Percentiles rank a stretch among this genome's conserved stretches.
These are phyloP conservation scores for Fusarium buxicola DNA, from an alignment of 2,329 filamentous ascomycete species.

Conservation along the genomic window DNA sequence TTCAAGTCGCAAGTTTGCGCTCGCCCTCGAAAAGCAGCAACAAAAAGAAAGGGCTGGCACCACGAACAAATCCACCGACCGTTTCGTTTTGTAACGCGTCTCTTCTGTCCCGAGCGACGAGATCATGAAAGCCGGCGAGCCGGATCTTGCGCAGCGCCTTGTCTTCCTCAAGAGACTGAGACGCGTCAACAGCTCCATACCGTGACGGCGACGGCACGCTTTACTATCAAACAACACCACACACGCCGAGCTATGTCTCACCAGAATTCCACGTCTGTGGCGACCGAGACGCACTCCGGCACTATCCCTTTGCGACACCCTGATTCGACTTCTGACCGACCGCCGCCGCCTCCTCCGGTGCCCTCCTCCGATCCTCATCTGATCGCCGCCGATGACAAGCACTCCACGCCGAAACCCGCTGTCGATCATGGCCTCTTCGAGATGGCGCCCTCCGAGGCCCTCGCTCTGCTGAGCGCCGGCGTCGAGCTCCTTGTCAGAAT, in stretches of 20 bases:
- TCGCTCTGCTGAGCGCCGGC: conserved; percentile 81
- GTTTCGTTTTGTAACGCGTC: conserved; percentile 5
- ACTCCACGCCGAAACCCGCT: conserved; percentile 41
- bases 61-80: conserved; percentile 24
- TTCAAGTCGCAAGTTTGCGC: conserved; percentile 41
- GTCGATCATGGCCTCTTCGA: conserved; percentile 75
- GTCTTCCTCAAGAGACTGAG: conserved; percentile 40
- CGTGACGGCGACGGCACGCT: conserved; percentile 32
- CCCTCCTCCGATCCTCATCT: conserved; percentile 54
- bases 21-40: conserved; percentile 35
- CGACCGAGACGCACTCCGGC: conserved; percentile 37
- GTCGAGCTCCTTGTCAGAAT: conserved; percentile 77
- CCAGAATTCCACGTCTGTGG: conserved; percentile 30
- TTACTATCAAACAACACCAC: not conserved
- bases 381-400: conserved; percentile 41
- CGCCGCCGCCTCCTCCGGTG: conserved; percentile 57
- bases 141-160: conserved; percentile 43
- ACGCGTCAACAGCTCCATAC: conserved; percentile 42
- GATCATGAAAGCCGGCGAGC: conserved; percentile 46
- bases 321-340: conserved; percentile 40
- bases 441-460: conserved; percentile 77
- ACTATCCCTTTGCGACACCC: conserved; percentile 38
- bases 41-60: conserved; percentile 30
- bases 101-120: conserved; percentile 37
- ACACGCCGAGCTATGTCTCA: conserved; percentile 40